phyloP scores from a whole-genome alignment of 495 filamentous ascomycete genomes.

The Cladorrhinum samala region DNA sequence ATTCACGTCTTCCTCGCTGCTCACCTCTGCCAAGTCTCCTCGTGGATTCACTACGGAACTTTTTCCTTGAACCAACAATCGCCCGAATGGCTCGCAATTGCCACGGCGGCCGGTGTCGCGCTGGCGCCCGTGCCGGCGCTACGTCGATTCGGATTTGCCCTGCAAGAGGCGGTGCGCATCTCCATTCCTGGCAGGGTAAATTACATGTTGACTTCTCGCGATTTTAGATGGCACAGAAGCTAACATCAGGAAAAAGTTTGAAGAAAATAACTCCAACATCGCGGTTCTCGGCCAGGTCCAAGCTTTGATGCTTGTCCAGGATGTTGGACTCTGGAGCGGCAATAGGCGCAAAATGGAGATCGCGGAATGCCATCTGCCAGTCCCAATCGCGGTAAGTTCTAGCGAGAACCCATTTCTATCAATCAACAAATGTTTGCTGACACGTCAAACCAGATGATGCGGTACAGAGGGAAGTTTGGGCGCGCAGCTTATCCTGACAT shows the following conservation, averaged over 20 bases:
- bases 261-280: slow-evolving; percentile 52
- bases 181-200: slow-evolving; percentile 38
- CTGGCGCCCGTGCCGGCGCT: slow-evolving; percentile 49
- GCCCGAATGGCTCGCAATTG: slow-evolving; percentile 50
- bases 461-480: slow-evolving; percentile 36
- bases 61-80: slow-evolving; percentile 45
- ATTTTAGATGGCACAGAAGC: background rate
- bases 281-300: slow-evolving; percentile 51
- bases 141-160: slow-evolving; percentile 55
- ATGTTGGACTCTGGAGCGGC: slow-evolving; percentile 61
- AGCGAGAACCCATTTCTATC: background rate
- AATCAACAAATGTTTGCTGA: slow-evolving; percentile 12
- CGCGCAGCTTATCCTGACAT: slow-evolving; percentile 43
- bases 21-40: slow-evolving; percentile 42
- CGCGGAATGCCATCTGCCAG: slow-evolving; percentile 48
- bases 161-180: slow-evolving; percentile 54
- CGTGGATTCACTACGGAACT: slow-evolving; percentile 54
- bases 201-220: background rate
- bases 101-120: slow-evolving; percentile 52
- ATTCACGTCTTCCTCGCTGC: slow-evolving; percentile 55
- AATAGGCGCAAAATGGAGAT: slow-evolving; percentile 64
- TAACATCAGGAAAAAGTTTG: slow-evolving; percentile 33
- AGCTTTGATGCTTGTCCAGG: slow-evolving; percentile 47
- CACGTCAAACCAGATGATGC: slow-evolving; percentile 37
- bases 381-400: slow-evolving; percentile 21